phyloP scores from a whole-genome alignment of 352 stramenopile species.

The Globisporangium apiculatum region DNA sequence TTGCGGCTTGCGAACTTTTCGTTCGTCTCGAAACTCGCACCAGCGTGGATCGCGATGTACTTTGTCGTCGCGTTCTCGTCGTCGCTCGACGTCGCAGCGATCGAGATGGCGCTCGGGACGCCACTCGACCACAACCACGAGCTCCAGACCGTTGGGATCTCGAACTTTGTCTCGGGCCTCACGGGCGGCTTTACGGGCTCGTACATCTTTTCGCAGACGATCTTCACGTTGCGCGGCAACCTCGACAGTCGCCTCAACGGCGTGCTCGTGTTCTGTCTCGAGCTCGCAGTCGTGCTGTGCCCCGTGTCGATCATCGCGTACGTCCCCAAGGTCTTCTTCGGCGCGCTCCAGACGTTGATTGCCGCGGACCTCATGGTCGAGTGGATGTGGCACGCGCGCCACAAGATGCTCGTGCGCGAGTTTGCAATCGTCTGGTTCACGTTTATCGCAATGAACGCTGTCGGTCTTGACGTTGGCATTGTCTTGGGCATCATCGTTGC shows the following conservation, averaged over 20 bases:
- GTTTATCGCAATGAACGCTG: constrained; percentile 91
- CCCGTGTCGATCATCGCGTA: constrained; percentile 94
- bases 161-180: constrained; percentile 94
- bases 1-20: constrained; percentile 52
- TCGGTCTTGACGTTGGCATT: constrained; percentile 95
- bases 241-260: constrained; percentile 67
- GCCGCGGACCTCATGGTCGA: constrained; percentile 96
- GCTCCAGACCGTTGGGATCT: constrained; percentile 92
- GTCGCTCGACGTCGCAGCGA: constrained; percentile 95
- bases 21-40: constrained; percentile 61
- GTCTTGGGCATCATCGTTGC: constrained; percentile 88
- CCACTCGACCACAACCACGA: constrained; percentile 96
- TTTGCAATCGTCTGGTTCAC: constrained; percentile 92
- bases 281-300: constrained; percentile 72
- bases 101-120: constrained; percentile 94
- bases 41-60: constrained; percentile 95
- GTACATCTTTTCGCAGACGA: constrained; percentile 99
- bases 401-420: constrained; percentile 85
- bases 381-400: constrained; percentile 89
- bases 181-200: constrained; percentile 96
- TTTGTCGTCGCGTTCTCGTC: constrained; percentile 98
- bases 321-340: constrained; percentile 97
- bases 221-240: constrained; percentile 79
- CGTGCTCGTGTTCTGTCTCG: constrained; percentile 70
- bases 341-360: constrained; percentile 95